A percentile compares a stretch with the other conserved stretches of the same genome.
These are phyloP conservation scores for Kwoniella dejecticola DNA, from an alignment of 768 basidiomycete species.

Conservation along the genomic window DNA sequence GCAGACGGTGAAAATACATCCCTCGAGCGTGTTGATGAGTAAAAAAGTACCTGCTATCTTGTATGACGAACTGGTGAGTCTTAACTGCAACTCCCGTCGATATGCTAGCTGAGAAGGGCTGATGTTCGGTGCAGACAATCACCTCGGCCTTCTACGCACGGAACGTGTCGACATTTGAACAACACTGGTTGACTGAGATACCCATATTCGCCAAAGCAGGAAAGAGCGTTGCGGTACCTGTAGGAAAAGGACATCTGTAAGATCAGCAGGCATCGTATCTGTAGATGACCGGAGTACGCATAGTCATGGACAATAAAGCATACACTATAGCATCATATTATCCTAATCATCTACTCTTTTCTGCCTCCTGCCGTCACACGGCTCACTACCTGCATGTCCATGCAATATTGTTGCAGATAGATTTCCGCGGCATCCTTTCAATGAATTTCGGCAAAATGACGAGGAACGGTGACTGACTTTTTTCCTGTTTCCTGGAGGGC, in stretches of 20 bases:
- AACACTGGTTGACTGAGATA: constrained; percentile 58
- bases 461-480: no score
- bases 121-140: constrained; percentile 42
- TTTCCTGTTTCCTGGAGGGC: no score
- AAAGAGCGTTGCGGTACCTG: constrained; percentile 8
- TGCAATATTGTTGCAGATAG: no score
- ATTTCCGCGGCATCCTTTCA: no score
- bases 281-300: neutral
- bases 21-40: constrained; percentile 75
- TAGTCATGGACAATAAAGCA: neutral
- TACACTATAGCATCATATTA: neutral
- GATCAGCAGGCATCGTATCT: neutral
- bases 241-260: constrained; percentile 12
- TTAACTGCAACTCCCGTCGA: neutral
- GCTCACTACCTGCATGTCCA: no score
- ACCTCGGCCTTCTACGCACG: constrained; percentile 74
- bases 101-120: no score
- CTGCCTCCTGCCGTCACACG: no score
- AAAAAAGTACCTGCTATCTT: constrained; percentile 84
- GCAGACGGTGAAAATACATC: constrained; percentile 87
- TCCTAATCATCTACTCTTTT: no score
- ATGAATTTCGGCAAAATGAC: no score
- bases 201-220: constrained; percentile 39
- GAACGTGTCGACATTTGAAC: constrained; percentile 80
- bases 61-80: constrained; percentile 85